phyloP scores from a whole-genome alignment of 2,329 filamentous ascomycete species.

The Sphaerulina vaccinii region DNA sequence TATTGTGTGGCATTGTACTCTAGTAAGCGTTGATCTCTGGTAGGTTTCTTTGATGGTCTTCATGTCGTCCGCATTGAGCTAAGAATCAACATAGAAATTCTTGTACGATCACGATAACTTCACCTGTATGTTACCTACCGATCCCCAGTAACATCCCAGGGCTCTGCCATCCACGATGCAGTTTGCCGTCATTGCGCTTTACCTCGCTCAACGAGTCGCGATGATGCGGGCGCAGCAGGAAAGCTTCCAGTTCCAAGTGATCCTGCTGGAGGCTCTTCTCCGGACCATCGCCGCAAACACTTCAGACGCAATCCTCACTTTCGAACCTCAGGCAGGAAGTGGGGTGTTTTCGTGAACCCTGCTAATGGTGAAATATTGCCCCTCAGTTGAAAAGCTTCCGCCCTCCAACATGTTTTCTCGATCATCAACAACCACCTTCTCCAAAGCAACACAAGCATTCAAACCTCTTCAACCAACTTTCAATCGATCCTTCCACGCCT shows the following conservation, averaged over 20 bases:
- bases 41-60: not conserved
- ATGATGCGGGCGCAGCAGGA: not conserved
- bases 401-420: conserved; percentile 11
- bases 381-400: conserved; percentile 10
- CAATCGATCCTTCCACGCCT: conserved; percentile 58
- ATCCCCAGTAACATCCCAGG: not conserved
- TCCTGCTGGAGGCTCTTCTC: not conserved
- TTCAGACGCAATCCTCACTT: not conserved
- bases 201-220: not conserved
- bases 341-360: not conserved
- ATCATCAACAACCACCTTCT: conserved; percentile 16
- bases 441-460: conserved; percentile 34
- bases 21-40: not conserved
- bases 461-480: conserved; percentile 33
- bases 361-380: not conserved
- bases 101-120: not conserved
- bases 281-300: too few relatives aligned
- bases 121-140: not conserved
- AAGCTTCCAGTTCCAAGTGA: not conserved
- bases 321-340: not conserved
- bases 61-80: not conserved
- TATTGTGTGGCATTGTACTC: not conserved
- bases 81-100: not conserved
- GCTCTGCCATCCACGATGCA: not conserved
- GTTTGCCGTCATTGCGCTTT: not conserved